These are phyloP conservation scores for Lipomyces starkeyi DNA, from an alignment of 805 yeast genomes.

Conservation along the genomic window DNA sequence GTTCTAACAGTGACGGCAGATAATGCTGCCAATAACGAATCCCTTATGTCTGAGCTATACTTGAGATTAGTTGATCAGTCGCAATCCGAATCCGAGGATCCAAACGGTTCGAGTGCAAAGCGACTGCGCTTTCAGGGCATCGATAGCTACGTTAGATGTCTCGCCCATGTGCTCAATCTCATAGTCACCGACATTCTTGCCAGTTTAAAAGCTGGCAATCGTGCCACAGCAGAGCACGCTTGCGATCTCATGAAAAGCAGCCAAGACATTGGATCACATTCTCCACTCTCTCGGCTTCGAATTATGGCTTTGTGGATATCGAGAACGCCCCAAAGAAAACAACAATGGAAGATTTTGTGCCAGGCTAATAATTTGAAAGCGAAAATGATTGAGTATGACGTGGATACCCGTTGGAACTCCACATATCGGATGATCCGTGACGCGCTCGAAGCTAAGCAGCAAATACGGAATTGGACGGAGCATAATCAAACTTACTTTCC, in stretches of 20 bases:
- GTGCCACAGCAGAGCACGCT: background rate
- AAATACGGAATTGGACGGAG: conserved; percentile 2
- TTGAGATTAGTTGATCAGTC: background rate
- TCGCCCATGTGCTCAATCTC: too few species aligned
- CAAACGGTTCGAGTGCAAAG: conserved; percentile 6
- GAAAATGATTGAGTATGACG: conserved; percentile 4
- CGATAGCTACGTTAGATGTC: conserved; percentile 1
- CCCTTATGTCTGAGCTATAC: conserved; percentile 13
- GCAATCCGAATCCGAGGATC: conserved; percentile 4
- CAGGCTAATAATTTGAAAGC: background rate
- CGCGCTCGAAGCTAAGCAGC: conserved; percentile 6
- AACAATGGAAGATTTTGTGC: background rate
- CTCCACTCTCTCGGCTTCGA: background rate
- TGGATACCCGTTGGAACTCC: conserved; percentile 15
- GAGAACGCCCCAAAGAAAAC: conserved; percentile 5
- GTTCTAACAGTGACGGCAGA: conserved; percentile 9
- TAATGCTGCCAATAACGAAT: conserved; percentile 7
- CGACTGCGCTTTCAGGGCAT: conserved; percentile 9
- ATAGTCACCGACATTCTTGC: background rate
- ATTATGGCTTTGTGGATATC: background rate
- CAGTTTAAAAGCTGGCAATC: conserved; percentile 5
- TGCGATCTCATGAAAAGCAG: background rate
- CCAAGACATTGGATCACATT: background rate
- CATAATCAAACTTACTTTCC: background rate
- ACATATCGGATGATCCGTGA: background rate